Conservation (phyloP, 352 stramenopile genomes). For the Bremia lactucae region DNA sequence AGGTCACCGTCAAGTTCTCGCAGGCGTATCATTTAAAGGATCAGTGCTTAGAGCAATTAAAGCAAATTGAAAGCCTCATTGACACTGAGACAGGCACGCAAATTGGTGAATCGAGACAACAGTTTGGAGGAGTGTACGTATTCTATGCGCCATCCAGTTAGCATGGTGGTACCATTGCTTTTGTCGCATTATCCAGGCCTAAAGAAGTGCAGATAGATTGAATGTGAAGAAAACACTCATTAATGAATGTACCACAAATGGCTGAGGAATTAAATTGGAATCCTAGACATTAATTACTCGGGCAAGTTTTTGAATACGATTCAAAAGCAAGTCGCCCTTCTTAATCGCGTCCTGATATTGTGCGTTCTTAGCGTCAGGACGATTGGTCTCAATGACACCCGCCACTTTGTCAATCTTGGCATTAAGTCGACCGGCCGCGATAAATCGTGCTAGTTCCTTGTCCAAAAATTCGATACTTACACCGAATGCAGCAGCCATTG, state of each 20-base stretch:
- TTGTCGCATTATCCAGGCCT: no score
- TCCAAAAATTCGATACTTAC: slow-evolving; percentile 92
- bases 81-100: slow-evolving; percentile 24
- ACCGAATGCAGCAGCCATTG: slow-evolving; percentile 95
- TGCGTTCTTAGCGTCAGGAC: slow-evolving; percentile 96
- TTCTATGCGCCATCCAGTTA: slow-evolving; percentile 34
- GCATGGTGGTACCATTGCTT: neutral
- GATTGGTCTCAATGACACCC: slow-evolving; percentile 97
- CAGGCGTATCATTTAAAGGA: slow-evolving; percentile 49
- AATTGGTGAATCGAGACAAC: slow-evolving; percentile 24
- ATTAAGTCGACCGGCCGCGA: slow-evolving; percentile 92
- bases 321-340: slow-evolving; percentile 97
- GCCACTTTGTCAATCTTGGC: slow-evolving; percentile 99
- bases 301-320: slow-evolving; percentile 97
- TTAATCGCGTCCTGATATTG: slow-evolving; percentile 99
- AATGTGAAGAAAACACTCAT: neutral
- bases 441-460: slow-evolving; percentile 95
- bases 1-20: slow-evolving; percentile 59
- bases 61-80: slow-evolving; percentile 34
- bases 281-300: slow-evolving; percentile 91
- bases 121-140: slow-evolving; percentile 52
- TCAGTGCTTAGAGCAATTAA: slow-evolving; percentile 34
- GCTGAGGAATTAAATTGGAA: neutral
- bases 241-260: no score
- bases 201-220: no score